Evolutionary conservation across 164 flowering plant species (phyloP).

Genomic region (Protea cynaroides): DNA sequence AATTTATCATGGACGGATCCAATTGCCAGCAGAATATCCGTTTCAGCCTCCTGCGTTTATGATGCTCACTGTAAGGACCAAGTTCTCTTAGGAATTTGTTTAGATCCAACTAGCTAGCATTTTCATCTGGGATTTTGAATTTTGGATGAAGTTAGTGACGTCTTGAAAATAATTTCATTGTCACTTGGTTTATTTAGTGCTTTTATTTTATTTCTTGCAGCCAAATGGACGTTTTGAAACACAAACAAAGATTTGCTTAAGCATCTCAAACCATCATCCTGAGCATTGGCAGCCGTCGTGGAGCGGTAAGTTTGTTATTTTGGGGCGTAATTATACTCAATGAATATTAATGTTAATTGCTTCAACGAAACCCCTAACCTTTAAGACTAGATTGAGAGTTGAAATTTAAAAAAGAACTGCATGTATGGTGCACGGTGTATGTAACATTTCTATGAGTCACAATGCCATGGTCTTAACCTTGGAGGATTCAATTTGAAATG

Average conservation of each 20-base stretch:
- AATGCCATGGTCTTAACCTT: no score
- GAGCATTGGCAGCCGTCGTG: conserved; percentile 99
- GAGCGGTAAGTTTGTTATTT: conserved; percentile 61
- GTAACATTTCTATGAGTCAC: no score
- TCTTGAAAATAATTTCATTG: neutral
- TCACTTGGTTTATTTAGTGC: neutral
- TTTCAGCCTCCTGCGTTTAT: conserved; percentile 94
- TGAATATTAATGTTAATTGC: no score
- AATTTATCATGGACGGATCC: conserved; percentile 91
- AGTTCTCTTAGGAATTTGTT: no score
- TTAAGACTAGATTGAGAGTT: neutral
- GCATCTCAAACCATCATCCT: conserved; percentile 96
- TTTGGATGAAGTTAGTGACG: neutral
- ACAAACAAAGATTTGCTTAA: conserved; percentile 92
- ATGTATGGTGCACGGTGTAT: no score
- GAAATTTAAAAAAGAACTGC: no score
- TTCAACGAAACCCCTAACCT: neutral
- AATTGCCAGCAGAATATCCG: conserved; percentile 90
- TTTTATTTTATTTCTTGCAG: conserved; percentile 34
- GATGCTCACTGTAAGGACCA: conserved; percentile 65
- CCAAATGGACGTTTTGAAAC: conserved; percentile 98
- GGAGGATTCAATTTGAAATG: no score
- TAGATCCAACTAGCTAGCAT: neutral
- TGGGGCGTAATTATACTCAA: neutral
- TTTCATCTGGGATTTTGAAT: neutral